These are phyloP conservation scores for Sistotremastrum suecicum DNA, from an alignment of 768 basidiomycete species.

Conservation along the genomic window DNA sequence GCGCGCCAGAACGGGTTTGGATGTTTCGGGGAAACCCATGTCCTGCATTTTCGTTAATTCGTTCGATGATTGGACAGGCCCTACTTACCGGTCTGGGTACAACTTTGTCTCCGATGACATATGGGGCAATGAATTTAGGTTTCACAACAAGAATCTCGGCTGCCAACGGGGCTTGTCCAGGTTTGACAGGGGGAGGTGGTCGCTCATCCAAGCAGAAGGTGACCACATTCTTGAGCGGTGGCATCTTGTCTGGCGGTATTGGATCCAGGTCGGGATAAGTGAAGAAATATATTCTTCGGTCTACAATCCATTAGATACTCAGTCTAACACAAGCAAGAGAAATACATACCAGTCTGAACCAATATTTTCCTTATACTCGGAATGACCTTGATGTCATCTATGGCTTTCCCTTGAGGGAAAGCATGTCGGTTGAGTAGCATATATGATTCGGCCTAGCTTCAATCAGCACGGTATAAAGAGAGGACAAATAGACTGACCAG, in stretches of 20 bases:
- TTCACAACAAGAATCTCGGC: slow-evolving; percentile 68
- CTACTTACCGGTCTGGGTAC: slow-evolving; percentile 41
- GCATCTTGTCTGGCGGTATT: slow-evolving; percentile 41
- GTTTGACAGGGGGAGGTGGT: slow-evolving; percentile 35
- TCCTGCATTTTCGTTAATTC: slow-evolving; percentile 30
- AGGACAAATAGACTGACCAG: slow-evolving; percentile 5
- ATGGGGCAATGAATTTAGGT: slow-evolving; percentile 46
- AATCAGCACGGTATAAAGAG: slow-evolving; percentile 13
- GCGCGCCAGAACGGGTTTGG: slow-evolving; percentile 31
- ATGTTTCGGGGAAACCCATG: slow-evolving; percentile 50
- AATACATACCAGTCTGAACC: slow-evolving; percentile 53
- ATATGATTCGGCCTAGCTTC: slow-evolving; percentile 42
- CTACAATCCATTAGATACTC: slow-evolving; percentile 13
- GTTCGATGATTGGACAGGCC: not conserved
- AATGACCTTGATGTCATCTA: slow-evolving; percentile 70
- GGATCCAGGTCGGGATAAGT: slow-evolving; percentile 69
- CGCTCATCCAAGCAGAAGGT: slow-evolving; percentile 74
- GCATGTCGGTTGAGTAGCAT: slow-evolving; percentile 53
- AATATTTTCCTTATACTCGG: slow-evolving; percentile 63
- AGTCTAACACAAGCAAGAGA: slow-evolving; percentile 1
- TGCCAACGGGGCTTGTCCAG: slow-evolving; percentile 21
- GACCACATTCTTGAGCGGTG: slow-evolving; percentile 69
- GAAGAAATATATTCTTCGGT: slow-evolving; percentile 63
- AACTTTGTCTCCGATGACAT: slow-evolving; percentile 49
- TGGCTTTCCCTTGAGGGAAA: slow-evolving; percentile 50